Conservation (phyloP, 2,329 filamentous ascomycete species). For the Metarhizium album region DNA sequence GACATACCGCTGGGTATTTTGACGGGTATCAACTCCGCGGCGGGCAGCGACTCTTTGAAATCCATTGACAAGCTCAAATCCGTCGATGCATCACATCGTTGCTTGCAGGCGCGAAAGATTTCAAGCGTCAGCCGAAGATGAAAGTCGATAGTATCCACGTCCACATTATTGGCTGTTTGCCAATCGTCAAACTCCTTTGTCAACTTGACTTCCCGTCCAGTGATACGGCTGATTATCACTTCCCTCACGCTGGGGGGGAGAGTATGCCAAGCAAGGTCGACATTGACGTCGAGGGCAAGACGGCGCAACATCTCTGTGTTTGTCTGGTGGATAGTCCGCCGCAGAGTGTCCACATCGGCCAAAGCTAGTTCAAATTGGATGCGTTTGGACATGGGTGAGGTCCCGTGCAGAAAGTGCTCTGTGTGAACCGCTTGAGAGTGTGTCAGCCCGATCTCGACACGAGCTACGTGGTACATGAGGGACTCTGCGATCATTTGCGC, state of each 20-base stretch:
- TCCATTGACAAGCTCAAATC: not conserved
- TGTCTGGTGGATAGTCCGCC: constrained; percentile 16
- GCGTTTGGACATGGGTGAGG: constrained; percentile 16
- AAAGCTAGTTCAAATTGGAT: constrained; percentile 21
- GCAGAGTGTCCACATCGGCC: constrained; percentile 4
- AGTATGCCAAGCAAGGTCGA: constrained; percentile 21
- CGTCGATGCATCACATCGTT: not conserved
- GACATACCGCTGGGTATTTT: not conserved
- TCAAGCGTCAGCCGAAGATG: not conserved
- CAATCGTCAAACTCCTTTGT: not conserved
- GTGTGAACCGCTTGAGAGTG: constrained; percentile 19
- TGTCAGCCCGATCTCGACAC: constrained; percentile 16
- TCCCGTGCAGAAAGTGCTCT: constrained; percentile 21
- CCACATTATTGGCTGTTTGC: not conserved
- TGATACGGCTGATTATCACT: constrained; percentile 20
- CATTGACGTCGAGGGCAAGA: constrained; percentile 20
- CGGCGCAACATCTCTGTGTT: constrained; percentile 22
- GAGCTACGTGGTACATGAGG: constrained; percentile 23
- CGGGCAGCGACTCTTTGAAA: not conserved
- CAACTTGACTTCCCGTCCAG: constrained; percentile 3
- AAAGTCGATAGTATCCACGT: not conserved
- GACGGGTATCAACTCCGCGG: not conserved
- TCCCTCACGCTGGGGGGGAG: constrained; percentile 19
- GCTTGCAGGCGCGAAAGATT: not conserved
- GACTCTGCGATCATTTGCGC: constrained; percentile 17